phyloP scores from a whole-genome alignment of 352 stramenopile genomes.

The Achlya hypogyna region DNA sequence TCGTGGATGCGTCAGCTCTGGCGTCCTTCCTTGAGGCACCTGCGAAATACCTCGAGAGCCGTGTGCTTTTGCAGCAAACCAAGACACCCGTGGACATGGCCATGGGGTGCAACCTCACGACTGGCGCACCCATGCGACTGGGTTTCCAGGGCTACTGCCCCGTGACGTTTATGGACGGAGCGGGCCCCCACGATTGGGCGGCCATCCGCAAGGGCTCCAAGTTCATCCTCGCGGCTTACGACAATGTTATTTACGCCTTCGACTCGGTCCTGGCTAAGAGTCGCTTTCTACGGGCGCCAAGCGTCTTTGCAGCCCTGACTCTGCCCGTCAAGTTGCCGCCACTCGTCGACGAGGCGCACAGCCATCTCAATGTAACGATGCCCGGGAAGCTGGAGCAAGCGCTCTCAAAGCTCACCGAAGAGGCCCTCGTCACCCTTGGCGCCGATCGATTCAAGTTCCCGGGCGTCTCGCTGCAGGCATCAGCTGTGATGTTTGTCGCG shows the following conservation, averaged over 20 bases:
- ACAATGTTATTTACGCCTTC: conserved; percentile 3
- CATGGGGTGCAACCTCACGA: background rate
- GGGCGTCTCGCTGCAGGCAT: background rate
- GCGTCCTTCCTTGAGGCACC: background rate
- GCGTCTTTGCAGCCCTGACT: background rate
- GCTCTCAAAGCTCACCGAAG: background rate
- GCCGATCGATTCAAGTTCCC: conserved; percentile 10
- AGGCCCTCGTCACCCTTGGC: conserved; percentile 2
- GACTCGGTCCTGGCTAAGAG: background rate
- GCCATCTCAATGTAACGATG: conserved; percentile 1
- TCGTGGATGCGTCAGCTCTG: background rate
- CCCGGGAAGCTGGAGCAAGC: conserved; percentile 9
- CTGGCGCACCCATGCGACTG: background rate
- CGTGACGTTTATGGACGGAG: background rate
- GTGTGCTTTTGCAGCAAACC: background rate
- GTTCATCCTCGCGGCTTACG: background rate
- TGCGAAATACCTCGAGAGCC: background rate
- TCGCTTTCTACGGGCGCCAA: background rate
- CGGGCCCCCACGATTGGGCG: background rate
- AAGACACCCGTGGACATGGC: background rate
- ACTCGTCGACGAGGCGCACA: background rate
- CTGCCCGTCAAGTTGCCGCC: conserved; percentile 8
- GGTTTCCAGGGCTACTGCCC: conserved; percentile 14
- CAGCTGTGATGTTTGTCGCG: conserved; percentile 1
- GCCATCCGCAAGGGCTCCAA: conserved; percentile 3